Evolutionary conservation across 2,329 filamentous ascomycete species (phyloP), one percentile per base, ranked within the genome.

Genomic region (Metarhizium humberi): DNA sequence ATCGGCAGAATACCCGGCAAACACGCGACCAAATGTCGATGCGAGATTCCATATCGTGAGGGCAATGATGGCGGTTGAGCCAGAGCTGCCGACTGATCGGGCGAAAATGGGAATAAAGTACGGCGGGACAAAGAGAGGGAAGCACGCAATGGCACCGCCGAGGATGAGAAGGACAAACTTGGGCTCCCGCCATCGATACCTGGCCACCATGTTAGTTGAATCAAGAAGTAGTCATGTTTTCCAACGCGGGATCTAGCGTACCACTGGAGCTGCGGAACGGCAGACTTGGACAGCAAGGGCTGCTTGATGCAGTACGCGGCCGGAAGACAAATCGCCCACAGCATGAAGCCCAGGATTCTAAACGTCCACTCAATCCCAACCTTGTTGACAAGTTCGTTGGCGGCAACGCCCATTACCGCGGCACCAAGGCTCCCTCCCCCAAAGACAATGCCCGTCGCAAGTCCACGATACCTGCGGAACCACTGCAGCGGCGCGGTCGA

Each of bases 41-140:
- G 64, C 61, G 2, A 66, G 29, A 50, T 66, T 66, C 64, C 64
- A 66, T 0, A 61, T 58, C 0, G 64, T 62, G 18, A 66, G 52
- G 3, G 59, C 60, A 10, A 62, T 54, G 20, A 66, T 58, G 1
- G 59, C 58, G 0, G 59, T 60, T 5, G 61, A 59, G 8, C 55
- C 56, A 0, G 63, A 61, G 16, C 57, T 56, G 34, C 60, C 60
- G 42, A 65, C 59, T 3, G 64, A 62, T 4, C 61, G 30, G 10
- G 63, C 60, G 45, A 65, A 66, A 13, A 66, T 56, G 18, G 64
- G 64, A 4, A 66, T 65, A 29, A 66, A 66, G 58, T 66, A 66
- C 1, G 64, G 61, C 6, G 64, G 64, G 6, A 66, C 59, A 46
- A 66, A 65, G 6, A 66, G 55, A 2, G 64, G 62, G 50, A 66